phyloP scores from a whole-genome alignment of 192 early-diverging fungal genomes.

The Fimicolochytrium jonesii region DNA sequence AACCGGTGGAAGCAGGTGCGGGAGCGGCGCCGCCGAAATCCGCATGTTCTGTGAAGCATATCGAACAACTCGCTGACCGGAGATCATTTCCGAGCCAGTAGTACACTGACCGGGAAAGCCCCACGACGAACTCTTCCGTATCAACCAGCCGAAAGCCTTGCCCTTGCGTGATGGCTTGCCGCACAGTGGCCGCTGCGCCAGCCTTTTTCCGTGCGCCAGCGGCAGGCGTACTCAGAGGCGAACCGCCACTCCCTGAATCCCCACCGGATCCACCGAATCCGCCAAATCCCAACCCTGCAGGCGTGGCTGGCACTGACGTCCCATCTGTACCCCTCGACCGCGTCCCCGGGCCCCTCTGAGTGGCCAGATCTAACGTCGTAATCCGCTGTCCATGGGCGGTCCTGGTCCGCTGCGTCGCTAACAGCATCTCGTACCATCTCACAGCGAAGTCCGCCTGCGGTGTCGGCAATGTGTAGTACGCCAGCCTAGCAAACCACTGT shows the following conservation, averaged over 20 bases:
- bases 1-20: conserved; percentile 3
- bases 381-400: conserved; percentile 13
- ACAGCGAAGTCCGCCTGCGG: conserved; percentile 27
- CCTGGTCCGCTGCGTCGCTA: conserved; percentile 18
- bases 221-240: background rate
- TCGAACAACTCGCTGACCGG: conserved; percentile 23
- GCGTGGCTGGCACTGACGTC: background rate
- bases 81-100: conserved; percentile 53
- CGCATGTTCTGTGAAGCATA: conserved; percentile 48
- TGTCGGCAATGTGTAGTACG: conserved; percentile 47
- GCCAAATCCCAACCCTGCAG: background rate
- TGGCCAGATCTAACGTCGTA: conserved; percentile 23
- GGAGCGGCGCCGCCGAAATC: conserved; percentile 23
- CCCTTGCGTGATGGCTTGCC: conserved; percentile 26
- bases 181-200: conserved; percentile 25
- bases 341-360: background rate
- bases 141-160: conserved; percentile 49
- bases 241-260: background rate
- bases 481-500: conserved; percentile 52
- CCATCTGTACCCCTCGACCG: background rate
- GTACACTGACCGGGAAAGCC: conserved; percentile 38
- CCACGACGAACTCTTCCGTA: conserved; percentile 46
- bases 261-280: conserved; percentile 6
- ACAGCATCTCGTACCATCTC: conserved; percentile 35
- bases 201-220: conserved; percentile 18